Conservation (phyloP, 1,139 yeast species). For the Geotrichum macrosporum region DNA sequence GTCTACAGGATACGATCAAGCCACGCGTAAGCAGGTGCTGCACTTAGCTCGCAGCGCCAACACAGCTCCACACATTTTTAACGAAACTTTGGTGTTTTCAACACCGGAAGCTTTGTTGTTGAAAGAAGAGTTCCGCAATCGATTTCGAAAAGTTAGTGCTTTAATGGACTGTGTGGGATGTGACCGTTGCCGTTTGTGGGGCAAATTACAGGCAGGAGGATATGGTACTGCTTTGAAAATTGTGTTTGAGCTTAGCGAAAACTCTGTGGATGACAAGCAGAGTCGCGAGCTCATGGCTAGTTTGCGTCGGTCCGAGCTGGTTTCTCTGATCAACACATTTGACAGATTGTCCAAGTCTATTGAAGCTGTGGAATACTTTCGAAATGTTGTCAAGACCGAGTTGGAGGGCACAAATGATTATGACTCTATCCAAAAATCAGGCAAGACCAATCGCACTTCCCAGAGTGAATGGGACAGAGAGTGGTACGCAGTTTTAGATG, state of each 20-base stretch:
- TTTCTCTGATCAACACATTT: slow-evolving; percentile 86
- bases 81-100: slow-evolving; percentile 51
- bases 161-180: slow-evolving; percentile 99
- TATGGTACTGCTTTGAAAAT: slow-evolving; percentile 94
- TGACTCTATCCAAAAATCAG: too few relatives aligned
- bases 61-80: slow-evolving; percentile 40
- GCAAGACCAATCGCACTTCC: too few relatives aligned
- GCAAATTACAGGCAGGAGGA: slow-evolving; percentile 93
- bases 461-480: slow-evolving; percentile 61
- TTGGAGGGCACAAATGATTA: slow-evolving; percentile 43
- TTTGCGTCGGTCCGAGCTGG: slow-evolving; percentile 79
- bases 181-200: slow-evolving; percentile 97
- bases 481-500: slow-evolving; percentile 39
- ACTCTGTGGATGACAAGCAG: slow-evolving; percentile 36
- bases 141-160: slow-evolving; percentile 84
- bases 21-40: slow-evolving; percentile 42
- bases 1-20: slow-evolving; percentile 46
- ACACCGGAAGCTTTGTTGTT: slow-evolving; percentile 48
- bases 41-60: slow-evolving; percentile 42
- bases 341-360: slow-evolving; percentile 86
- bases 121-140: slow-evolving; percentile 75
- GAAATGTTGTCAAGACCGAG: slow-evolving; percentile 43
- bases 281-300: slow-evolving; percentile 39
- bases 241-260: slow-evolving; percentile 59
- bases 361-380: slow-evolving; percentile 68